A percentile compares a stretch with the other conserved stretches of the same genome.
These are phyloP conservation scores for Stylosanthes scabra DNA, from an alignment of 331 rosid genomes.

Conservation along the genomic window DNA sequence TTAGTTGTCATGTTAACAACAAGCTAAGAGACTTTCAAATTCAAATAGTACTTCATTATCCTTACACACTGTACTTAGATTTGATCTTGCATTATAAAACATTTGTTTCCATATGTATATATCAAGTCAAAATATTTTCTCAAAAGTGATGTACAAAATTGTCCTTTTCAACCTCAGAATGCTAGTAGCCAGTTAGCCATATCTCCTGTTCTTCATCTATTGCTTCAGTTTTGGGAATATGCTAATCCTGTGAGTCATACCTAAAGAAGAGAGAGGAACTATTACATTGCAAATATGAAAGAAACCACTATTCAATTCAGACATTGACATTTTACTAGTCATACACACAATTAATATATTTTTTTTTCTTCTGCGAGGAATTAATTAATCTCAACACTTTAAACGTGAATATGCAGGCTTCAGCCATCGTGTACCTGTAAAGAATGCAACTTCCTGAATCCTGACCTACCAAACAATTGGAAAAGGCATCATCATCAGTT, in stretches of 20 bases:
- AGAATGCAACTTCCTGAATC: conserved; percentile 1
- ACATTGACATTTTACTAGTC: background rate
- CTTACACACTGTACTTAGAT: background rate
- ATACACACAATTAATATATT: too few species aligned
- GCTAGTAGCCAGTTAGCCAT: too few species aligned
- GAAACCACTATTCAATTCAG: background rate
- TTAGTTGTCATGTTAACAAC: background rate
- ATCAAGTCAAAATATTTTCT: background rate
- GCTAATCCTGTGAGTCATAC: too few species aligned
- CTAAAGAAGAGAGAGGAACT: too few species aligned
- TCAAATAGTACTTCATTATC: conserved; percentile 10
- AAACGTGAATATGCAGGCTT: conserved; percentile 1
- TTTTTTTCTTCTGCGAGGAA: too few species aligned
- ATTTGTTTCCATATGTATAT: background rate
- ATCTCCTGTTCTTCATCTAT: too few species aligned
- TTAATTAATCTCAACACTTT: conserved; percentile 12
- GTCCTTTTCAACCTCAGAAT: too few species aligned
- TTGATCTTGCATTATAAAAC: background rate
- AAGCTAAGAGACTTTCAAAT: conserved; percentile 15
- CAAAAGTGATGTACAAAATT: background rate
- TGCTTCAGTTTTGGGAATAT: too few species aligned
- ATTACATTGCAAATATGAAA: too few species aligned
- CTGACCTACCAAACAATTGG: conserved; percentile 15
- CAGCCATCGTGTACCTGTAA: background rate
- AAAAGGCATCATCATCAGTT: conserved; percentile 13